Evolutionary conservation across 2,329 filamentous ascomycete genomes (phyloP).

Genomic region (Penicillium concentricum): DNA sequence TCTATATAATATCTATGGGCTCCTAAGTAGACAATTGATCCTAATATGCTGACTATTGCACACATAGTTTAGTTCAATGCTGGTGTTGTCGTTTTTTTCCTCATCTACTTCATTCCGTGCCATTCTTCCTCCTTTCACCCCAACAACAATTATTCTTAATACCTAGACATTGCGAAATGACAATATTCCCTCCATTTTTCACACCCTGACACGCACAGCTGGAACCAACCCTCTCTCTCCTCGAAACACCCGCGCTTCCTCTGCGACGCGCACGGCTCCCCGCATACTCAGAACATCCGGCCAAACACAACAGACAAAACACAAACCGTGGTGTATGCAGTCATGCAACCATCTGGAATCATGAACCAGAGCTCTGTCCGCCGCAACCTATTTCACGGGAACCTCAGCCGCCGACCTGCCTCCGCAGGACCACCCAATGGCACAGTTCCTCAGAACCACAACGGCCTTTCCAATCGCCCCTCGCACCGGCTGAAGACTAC

Average conservation of each 20-base stretch:
- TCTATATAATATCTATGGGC: not conserved
- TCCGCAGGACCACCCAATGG: conserved; percentile 29
- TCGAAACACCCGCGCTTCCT: not conserved
- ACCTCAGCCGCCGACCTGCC: conserved; percentile 44
- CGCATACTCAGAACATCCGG: not conserved
- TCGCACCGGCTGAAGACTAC: conserved; percentile 24
- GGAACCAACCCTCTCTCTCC: too few species aligned
- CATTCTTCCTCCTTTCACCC: not conserved
- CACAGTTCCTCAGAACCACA: conserved; percentile 13
- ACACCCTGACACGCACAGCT: not conserved
- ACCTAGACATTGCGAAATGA: not conserved
- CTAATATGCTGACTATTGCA: not conserved
- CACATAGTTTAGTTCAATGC: not conserved
- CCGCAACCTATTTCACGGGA: conserved; percentile 46
- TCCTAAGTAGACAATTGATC: not conserved
- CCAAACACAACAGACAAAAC: not conserved
- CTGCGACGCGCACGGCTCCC: not conserved
- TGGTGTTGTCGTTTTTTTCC: not conserved
- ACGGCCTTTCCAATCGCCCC: conserved; percentile 23
- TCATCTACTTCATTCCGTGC: conserved; percentile 2
- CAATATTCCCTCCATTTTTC: not conserved
- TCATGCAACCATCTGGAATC: not conserved
- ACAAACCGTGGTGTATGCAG: not conserved
- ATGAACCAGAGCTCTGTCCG: conserved; percentile 41
- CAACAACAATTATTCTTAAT: conserved; percentile 6